Conservation (phyloP, 352 stramenopile species). For the Phytophthora kernoviae region DNA sequence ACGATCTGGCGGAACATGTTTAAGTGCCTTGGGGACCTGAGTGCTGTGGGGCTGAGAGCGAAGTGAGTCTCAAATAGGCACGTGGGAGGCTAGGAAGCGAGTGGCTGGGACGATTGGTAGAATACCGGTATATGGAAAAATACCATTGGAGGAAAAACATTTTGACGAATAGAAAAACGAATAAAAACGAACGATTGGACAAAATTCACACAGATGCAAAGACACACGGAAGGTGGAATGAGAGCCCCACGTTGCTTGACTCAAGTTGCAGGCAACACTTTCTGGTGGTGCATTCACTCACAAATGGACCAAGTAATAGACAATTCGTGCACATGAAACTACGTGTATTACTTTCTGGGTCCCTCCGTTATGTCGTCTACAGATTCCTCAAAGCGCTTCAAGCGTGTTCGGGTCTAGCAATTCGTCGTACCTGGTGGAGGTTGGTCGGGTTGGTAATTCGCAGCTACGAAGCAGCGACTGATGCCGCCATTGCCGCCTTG, state of each 20-base stretch:
- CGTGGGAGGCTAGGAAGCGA: too few species aligned
- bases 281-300: not conserved
- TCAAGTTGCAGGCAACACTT: not conserved
- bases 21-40: not conserved
- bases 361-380: not conserved
- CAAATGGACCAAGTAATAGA: too few species aligned
- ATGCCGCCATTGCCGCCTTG: conserved; percentile 49
- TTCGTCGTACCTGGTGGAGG: too few species aligned
- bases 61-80: too few species aligned
- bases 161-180: not conserved
- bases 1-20: conserved; percentile 28
- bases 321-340: not conserved
- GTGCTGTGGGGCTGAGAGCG: too few species aligned
- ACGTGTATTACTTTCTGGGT: not conserved
- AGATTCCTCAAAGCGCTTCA: not conserved
- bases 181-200: too few species aligned
- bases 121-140: too few species aligned
- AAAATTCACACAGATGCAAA: too few species aligned
- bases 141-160: too few species aligned
- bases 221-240: too few species aligned
- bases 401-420: too few species aligned
- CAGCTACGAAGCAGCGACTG: conserved; percentile 43
- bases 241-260: not conserved
- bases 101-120: too few species aligned
- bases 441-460: not conserved